Conservation (phyloP, 352 stramenopile species). For the Pythium myriotylum region DNA sequence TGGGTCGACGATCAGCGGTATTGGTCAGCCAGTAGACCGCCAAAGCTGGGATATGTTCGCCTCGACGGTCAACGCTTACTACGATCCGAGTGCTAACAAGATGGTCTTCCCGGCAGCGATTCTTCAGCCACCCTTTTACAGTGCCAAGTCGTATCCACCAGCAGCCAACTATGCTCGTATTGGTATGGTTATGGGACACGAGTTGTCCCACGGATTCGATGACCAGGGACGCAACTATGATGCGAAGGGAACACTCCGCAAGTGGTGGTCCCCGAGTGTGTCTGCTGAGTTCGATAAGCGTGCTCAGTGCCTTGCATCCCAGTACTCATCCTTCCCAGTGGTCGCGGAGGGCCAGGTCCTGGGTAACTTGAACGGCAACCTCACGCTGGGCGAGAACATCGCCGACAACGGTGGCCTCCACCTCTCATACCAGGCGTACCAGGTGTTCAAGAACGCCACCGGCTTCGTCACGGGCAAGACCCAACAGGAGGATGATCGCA, state of each 20-base stretch:
- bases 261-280: constrained; percentile 89
- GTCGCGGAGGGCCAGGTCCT: constrained; percentile 42
- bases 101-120: constrained; percentile 95
- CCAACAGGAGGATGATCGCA: constrained; percentile 39
- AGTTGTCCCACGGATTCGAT: constrained; percentile 95
- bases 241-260: constrained; percentile 79
- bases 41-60: constrained; percentile 89
- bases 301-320: constrained; percentile 52
- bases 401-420: constrained; percentile 89
- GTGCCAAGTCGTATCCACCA: constrained; percentile 71
- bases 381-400: constrained; percentile 93
- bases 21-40: constrained; percentile 53
- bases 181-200: constrained; percentile 92
- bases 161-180: constrained; percentile 94
- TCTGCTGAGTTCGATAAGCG: constrained; percentile 51
- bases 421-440: constrained; percentile 83
- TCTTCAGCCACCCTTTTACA: constrained; percentile 84
- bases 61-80: constrained; percentile 91
- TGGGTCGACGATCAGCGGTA: constrained; percentile 30
- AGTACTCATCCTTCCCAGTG: constrained; percentile 67
- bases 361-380: constrained; percentile 83
- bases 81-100: constrained; percentile 73
- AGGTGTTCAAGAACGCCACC: constrained; percentile 45
- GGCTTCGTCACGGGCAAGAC: constrained; percentile 18
- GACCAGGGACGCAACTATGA: constrained; percentile 91